Conservation (phyloP, 2,329 filamentous ascomycete species). For the Lachnum nothofagi region DNA sequence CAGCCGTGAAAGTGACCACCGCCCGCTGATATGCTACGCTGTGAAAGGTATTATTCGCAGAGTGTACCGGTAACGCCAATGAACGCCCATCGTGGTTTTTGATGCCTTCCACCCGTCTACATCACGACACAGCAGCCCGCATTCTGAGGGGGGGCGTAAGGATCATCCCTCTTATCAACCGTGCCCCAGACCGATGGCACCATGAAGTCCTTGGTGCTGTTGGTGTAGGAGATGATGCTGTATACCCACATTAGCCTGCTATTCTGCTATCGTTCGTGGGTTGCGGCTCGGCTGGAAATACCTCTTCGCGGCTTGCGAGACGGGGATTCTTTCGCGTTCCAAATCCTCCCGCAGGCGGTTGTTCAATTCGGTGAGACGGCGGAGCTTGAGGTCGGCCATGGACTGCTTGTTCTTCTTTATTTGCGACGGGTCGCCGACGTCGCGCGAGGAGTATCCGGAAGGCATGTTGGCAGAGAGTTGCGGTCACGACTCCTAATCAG, state of each 20-base stretch:
- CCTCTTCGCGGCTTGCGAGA: slow-evolving; percentile 88
- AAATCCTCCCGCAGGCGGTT: slow-evolving; percentile 92
- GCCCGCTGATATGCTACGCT: slow-evolving; percentile 15
- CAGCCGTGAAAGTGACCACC: slow-evolving; percentile 10
- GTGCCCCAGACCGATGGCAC: slow-evolving; percentile 90
- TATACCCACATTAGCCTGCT: no score
- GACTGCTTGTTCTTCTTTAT: slow-evolving; percentile 95
- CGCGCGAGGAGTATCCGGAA: slow-evolving; percentile 63
- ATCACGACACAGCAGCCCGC: slow-evolving; percentile 85
- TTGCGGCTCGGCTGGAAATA: slow-evolving; percentile 39
- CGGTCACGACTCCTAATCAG: slow-evolving; percentile 10
- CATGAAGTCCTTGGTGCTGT: slow-evolving; percentile 98
- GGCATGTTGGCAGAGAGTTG: slow-evolving; percentile 38
- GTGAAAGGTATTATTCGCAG: slow-evolving; percentile 23
- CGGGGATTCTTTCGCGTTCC: slow-evolving; percentile 89
- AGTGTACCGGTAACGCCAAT: slow-evolving; percentile 25
- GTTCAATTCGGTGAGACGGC: slow-evolving; percentile 94
- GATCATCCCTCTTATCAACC: slow-evolving; percentile 91
- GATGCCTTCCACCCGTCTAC: slow-evolving; percentile 44
- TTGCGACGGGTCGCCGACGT: slow-evolving; percentile 62
- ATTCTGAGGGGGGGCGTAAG: slow-evolving; percentile 65
- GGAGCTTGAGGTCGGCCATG: slow-evolving; percentile 97
- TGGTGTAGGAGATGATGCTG: slow-evolving; percentile 96
- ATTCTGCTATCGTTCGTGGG: no score
- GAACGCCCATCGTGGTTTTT: slow-evolving; percentile 17